phyloP scores from a whole-genome alignment of 805 yeast species.

The Cyberlindnera xylosilytica region DNA sequence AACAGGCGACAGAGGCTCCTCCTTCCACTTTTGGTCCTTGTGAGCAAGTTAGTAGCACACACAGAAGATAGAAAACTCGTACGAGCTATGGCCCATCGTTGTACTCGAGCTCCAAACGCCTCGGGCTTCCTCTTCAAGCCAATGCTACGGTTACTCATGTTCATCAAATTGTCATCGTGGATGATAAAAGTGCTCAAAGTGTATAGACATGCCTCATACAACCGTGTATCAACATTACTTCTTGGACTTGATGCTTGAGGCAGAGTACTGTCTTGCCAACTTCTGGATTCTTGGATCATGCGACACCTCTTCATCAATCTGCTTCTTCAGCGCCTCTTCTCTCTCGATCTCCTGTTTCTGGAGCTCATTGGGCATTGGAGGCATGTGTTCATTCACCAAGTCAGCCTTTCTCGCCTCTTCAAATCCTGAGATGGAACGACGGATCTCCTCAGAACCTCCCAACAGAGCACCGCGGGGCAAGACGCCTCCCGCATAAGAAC shows the following conservation, averaged over 20 bases:
- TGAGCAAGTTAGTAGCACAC: too few relatives aligned
- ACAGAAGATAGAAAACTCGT: too few relatives aligned
- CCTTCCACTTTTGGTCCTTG: too few relatives aligned
- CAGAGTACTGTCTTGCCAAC: slow-evolving; percentile 27
- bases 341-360: slow-evolving; percentile 42
- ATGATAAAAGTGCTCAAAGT: too few relatives aligned
- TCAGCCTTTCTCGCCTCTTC: slow-evolving; percentile 84
- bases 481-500: slow-evolving; percentile 66
- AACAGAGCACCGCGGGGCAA: slow-evolving; percentile 84
- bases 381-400: slow-evolving; percentile 79
- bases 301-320: slow-evolving; percentile 29
- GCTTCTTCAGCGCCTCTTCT: slow-evolving; percentile 38
- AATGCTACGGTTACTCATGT: too few relatives aligned
- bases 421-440: slow-evolving; percentile 63
- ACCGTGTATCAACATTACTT: not conserved
- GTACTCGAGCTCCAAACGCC: too few relatives aligned
- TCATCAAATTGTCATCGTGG: too few relatives aligned
- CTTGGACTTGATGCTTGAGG: slow-evolving; percentile 1
- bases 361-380: slow-evolving; percentile 69
- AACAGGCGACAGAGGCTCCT: too few relatives aligned
- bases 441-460: slow-evolving; percentile 79
- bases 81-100: too few relatives aligned
- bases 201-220: too few relatives aligned
- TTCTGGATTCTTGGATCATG: slow-evolving; percentile 23
- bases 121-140: too few relatives aligned